Base-by-base conservation (phyloP, 164 flowering plant genomes). In the Annona squamosa region DNA sequence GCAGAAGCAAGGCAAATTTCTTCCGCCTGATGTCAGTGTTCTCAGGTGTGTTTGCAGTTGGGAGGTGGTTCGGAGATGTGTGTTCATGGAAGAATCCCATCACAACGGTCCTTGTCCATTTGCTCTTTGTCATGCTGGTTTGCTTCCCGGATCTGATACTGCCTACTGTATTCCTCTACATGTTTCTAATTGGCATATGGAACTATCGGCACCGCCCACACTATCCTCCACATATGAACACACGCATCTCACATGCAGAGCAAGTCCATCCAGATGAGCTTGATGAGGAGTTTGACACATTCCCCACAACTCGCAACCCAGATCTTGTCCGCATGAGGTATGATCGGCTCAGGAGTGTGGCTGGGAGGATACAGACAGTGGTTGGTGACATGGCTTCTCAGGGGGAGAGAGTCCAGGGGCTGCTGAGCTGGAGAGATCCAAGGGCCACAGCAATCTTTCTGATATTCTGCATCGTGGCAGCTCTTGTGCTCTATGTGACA, bases 141-240 rank as follows among this genome's bases (percentile, higher is more conserved):
- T 89, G 91, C 77, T 90, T 92, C 81, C 98, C 94, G 0, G 94
- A 92, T 71, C 83, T 94, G 66, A 92, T 92, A 5, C 57, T 90
- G 61, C 97, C 98, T 0, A 92, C 97, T 1, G 75, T 81, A 16
- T 88, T 94, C 81, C 87, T 94, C 3, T 94, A 94, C 83, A 90
- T 94, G 98, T 94, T 91, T 65, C 82, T 94, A 26, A 91, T 94
- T 18, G 98, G 98, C 59, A 61, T 91, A 26, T 94, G 98, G 98
- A 94, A 94, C 79, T 94, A 81, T 82, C 78, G 98, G 47, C 91
- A 86, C 81, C 82, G 97, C 19, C 89, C 98, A 2, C 83, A 90
- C 77, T 90, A 87, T 73, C 98, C 98, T 44, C 97, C 97, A 0
- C 97, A 91, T 80, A 88, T 86, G 92, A 87, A 91, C 80, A 86